Conservation (phyloP, 2,329 filamentous ascomycete genomes). For the Aspergillus sp. region DNA sequence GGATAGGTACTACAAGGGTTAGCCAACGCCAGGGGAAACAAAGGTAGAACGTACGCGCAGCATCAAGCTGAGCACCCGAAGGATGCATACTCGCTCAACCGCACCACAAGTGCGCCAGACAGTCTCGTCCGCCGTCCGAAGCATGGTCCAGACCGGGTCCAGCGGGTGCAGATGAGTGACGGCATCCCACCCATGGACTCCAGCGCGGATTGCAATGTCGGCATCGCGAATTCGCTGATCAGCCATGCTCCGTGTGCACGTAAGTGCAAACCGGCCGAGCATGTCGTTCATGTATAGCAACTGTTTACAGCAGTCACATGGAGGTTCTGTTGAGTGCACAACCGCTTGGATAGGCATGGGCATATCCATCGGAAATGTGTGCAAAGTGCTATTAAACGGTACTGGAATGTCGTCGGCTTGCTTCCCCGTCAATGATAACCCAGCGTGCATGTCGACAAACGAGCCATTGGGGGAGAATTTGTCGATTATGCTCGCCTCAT, state of each 20-base stretch:
- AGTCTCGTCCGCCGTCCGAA: constrained; percentile 7
- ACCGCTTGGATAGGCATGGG: background rate
- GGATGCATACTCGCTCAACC: constrained; percentile 4
- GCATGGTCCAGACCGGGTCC: constrained; percentile 11
- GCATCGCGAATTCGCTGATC: constrained; percentile 8
- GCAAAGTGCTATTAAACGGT: constrained; percentile 5
- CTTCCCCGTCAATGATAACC: background rate
- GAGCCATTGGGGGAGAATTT: background rate
- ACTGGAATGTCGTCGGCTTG: background rate
- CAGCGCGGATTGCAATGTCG: constrained; percentile 12
- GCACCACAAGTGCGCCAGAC: constrained; percentile 11
- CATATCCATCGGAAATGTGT: constrained; percentile 4
- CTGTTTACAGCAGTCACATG: constrained; percentile 7
- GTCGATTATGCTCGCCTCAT: background rate
- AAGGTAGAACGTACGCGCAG: constrained; percentile 5
- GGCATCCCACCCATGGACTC: constrained; percentile 10
- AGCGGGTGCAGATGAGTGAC: constrained; percentile 5
- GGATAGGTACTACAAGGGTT: background rate
- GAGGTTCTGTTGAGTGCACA: background rate
- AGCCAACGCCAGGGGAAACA: background rate
- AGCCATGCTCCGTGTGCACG: background rate
- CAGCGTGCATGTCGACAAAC: background rate
- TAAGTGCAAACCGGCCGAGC: constrained; percentile 1
- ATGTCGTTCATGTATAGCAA: constrained; percentile 13
- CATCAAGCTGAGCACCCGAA: constrained; percentile 8